These are phyloP conservation scores for Gossypium schwendimanii DNA, from an alignment of 441 rosid genomes.

Conservation along the genomic window DNA sequence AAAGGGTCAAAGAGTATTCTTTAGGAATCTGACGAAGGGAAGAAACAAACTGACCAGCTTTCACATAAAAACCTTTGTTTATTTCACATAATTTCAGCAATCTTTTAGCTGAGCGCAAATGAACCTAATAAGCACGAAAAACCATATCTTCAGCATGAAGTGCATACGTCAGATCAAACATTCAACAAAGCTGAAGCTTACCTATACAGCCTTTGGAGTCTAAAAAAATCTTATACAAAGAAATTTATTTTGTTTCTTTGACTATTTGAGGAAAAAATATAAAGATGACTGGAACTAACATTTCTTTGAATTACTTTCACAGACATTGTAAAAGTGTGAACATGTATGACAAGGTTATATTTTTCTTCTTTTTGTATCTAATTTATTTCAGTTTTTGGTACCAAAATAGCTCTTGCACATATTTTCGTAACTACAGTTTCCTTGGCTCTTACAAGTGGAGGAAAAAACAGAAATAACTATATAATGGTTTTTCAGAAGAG, in stretches of 20 bases:
- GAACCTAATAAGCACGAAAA: slow-evolving; percentile 39
- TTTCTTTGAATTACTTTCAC: background rate
- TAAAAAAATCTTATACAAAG: background rate
- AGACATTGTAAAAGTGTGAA: background rate
- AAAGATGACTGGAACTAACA: background rate
- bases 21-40: slow-evolving; percentile 69
- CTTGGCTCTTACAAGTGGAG: no score
- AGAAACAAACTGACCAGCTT: slow-evolving; percentile 90
- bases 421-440: no score
- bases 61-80: slow-evolving; percentile 79
- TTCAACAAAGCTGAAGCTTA: background rate
- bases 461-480: no score
- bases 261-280: background rate
- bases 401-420: background rate
- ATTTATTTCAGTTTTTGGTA: background rate
- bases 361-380: background rate
- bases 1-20: slow-evolving; percentile 61
- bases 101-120: slow-evolving; percentile 71
- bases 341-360: background rate
- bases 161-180: background rate
- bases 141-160: background rate
- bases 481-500: no score
- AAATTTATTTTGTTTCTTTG: background rate
- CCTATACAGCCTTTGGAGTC: background rate
- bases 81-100: slow-evolving; percentile 60